Base-by-base conservation (phyloP, 2,329 filamentous ascomycete species). In the Scopulariopsis brevicaulis region DNA sequence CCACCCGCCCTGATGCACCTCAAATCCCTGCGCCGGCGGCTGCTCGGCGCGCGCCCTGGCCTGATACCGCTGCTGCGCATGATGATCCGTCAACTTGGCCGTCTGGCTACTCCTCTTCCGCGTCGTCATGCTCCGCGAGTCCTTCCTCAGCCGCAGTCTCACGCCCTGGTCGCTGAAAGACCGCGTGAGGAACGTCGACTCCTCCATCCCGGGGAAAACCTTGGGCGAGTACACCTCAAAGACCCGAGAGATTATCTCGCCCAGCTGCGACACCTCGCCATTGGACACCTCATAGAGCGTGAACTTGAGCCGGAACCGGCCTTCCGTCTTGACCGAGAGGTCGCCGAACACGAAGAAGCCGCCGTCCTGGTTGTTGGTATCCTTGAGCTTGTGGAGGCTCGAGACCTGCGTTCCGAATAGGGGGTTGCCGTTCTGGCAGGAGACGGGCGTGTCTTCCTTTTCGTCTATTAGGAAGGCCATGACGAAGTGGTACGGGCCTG, bases 291-390 rank as follows among this genome's bases (percentile, higher is more conserved):
- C 87, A 69, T 87, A 92, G 15, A 96, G 77, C 54, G 82, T 86
- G 68, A 96, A 96, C 58, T 84, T 81, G 46, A 96, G 77, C 40
- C 85, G 79, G 67, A 85, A 93, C 22, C 76, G 77, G 34, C 91
- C 91, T 64, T 88, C 82, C 25, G 84, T 76, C 67, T 87, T 87
- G 60, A 93, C 84, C 0, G 89, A 94, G 24, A 96, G 76, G 69
- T 96, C 90, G 5, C 88, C 88, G 70, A 95, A 96, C n/a, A 96
- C 86, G 66, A 96, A 96, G 72, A 91, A 95, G 1, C 86, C 90
- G 12, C 87, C 87, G 70, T 94, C 89, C 74, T 75, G 77, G 66
- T 91, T 91, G 65, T 86, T 79, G 3, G 83, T 78, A 67, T 95
- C 89, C 69, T 94, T 93, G 57, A 95, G 74, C 57, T 89, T 81